Evolutionary conservation across 148 eudicot species (phyloP).

Genomic region (Simmondsia chinensis): DNA sequence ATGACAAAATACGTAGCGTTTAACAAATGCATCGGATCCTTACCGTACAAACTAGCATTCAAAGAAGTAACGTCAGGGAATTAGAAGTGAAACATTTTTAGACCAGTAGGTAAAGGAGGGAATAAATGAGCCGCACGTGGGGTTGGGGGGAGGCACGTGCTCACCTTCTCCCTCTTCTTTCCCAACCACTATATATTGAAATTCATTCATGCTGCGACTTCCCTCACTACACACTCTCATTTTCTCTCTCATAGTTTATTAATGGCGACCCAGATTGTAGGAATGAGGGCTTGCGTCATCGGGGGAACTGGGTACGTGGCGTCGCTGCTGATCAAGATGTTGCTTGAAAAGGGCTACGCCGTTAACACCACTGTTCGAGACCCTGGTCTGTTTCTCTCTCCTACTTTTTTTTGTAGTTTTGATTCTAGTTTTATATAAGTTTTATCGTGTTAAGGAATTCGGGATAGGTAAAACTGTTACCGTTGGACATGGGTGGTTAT

Average conservation of each 20-base stretch:
- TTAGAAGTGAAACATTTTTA: no score
- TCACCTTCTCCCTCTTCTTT: conserved; percentile 12
- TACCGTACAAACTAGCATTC: no score
- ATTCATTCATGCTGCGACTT: background rate
- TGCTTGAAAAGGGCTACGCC: conserved; percentile 35
- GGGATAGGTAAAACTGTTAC: background rate
- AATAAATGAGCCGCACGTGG: no score
- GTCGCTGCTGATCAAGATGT: conserved; percentile 32
- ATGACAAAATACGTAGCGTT: no score
- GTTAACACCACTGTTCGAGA: conserved; percentile 64
- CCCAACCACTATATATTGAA: background rate
- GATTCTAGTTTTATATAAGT: no score
- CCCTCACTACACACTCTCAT: background rate
- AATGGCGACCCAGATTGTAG: conserved; percentile 12
- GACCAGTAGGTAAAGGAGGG: no score
- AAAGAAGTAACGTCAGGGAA: no score
- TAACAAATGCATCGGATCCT: no score
- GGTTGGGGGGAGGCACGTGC: conserved; percentile 16
- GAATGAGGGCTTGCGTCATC: conserved; percentile 37
- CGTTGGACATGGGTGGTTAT: no score
- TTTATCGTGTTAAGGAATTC: background rate
- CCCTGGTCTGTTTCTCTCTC: conserved; percentile 33
- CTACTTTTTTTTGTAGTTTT: background rate
- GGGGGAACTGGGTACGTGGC: conserved; percentile 63
- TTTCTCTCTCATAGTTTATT: background rate